A percentile compares a stretch with the other conserved stretches of the same genome.
Evolutionary conservation across 495 filamentous ascomycete genomes (phyloP).

Genomic region (Penicillium argentinense): DNA sequence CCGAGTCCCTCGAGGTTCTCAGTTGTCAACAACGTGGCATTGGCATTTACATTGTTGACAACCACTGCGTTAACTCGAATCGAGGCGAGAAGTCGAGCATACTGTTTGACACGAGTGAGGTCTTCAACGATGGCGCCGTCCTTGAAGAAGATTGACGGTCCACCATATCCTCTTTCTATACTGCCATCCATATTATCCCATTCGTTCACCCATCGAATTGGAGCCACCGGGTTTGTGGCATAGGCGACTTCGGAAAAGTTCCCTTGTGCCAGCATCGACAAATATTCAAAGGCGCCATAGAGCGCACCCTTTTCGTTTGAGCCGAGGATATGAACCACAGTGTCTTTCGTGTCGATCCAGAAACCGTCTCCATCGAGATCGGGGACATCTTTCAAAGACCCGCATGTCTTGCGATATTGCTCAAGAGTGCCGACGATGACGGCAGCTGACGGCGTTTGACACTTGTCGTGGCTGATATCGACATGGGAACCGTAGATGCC

Average conservation of each 20-base stretch:
- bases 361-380: slow-evolving; percentile 63
- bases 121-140: slow-evolving; percentile 55
- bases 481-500: slow-evolving; percentile 51
- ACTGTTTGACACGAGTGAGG: slow-evolving; percentile 57
- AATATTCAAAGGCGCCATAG: slow-evolving; percentile 69
- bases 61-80: slow-evolving; percentile 64
- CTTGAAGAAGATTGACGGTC: slow-evolving; percentile 67
- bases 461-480: slow-evolving; percentile 27
- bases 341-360: slow-evolving; percentile 50
- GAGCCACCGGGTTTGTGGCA: slow-evolving; percentile 56
- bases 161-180: slow-evolving; percentile 70
- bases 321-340: slow-evolving; percentile 58
- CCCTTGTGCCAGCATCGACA: slow-evolving; percentile 62
- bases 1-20: slow-evolving; percentile 60
- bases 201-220: slow-evolving; percentile 70
- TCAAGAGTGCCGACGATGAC: slow-evolving; percentile 59
- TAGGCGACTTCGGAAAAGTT: slow-evolving; percentile 56
- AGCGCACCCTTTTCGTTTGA: slow-evolving; percentile 67
- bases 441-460: slow-evolving; percentile 23
- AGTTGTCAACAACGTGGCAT: slow-evolving; percentile 52
- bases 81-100: slow-evolving; percentile 68
- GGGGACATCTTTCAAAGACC: slow-evolving; percentile 29
- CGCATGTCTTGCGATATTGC: slow-evolving; percentile 45
- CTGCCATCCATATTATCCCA: slow-evolving; percentile 74
- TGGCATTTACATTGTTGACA: slow-evolving; percentile 75